Conservation (phyloP, 1,284 basidiomycete genomes). For the Lentinula novae-zelandiae region DNA sequence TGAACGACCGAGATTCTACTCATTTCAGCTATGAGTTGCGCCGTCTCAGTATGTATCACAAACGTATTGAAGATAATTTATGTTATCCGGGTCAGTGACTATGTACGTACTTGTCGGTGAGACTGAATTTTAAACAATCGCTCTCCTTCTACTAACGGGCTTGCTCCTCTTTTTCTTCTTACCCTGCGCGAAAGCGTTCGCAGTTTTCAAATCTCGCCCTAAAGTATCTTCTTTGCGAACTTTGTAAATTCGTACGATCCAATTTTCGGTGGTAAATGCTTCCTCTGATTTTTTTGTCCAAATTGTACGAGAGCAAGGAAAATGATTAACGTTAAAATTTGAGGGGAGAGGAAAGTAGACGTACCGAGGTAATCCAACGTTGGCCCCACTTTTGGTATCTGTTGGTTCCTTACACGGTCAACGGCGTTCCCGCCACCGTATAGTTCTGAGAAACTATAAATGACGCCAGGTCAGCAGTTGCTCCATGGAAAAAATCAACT, state of each 20-base stretch:
- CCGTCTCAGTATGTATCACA: not conserved
- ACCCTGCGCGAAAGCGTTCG: constrained; percentile 81
- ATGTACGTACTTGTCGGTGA: not conserved
- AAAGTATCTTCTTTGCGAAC: constrained; percentile 95
- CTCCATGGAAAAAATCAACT: not conserved
- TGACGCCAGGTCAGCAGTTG: constrained; percentile 9
- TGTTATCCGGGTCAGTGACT: not conserved
- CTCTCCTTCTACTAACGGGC: constrained; percentile 56
- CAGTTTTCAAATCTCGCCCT: constrained; percentile 83
- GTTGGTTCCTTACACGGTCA: constrained; percentile 85
- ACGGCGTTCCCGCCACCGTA: constrained; percentile 72
- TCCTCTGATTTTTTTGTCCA: constrained; percentile 57
- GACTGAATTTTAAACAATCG: constrained; percentile 25
- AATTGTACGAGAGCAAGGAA: not conserved
- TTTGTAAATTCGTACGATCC: constrained; percentile 95
- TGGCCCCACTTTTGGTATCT: constrained; percentile 73
- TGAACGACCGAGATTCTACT: too few species aligned
- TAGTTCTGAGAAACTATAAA: constrained; percentile 77
- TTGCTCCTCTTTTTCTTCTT: constrained; percentile 83
- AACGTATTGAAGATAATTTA: not conserved
- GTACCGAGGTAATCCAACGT: constrained; percentile 83
- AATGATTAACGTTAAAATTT: constrained; percentile 10
- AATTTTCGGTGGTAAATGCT: constrained; percentile 96
- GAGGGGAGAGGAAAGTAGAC: constrained; percentile 23
- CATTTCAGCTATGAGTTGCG: not conserved